Percentiles rank a stretch among this genome's conserved stretches.
These are phyloP conservation scores for Phaeoacremonium minimum DNA, from an alignment of 2,329 filamentous ascomycete species.

Conservation along the genomic window DNA sequence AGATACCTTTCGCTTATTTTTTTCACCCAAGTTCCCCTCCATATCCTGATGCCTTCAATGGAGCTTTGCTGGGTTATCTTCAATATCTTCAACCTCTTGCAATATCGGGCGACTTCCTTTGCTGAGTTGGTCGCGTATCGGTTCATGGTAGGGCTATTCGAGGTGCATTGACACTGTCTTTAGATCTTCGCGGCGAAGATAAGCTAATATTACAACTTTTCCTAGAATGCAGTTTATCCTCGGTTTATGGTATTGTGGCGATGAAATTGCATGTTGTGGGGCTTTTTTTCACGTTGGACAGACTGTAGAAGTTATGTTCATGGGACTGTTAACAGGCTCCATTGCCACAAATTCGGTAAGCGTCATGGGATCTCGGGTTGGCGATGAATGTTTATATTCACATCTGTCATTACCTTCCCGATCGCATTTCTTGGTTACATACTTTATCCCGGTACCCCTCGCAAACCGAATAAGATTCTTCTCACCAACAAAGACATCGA, in stretches of 20 bases:
- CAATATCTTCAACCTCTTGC: slow-evolving; percentile 52
- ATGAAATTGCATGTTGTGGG: slow-evolving; percentile 41
- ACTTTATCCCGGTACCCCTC: slow-evolving; percentile 45
- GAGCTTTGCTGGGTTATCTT: slow-evolving; percentile 54
- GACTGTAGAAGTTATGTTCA: slow-evolving; percentile 46
- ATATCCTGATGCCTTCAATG: slow-evolving; percentile 44
- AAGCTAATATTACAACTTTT: slow-evolving; percentile 30
- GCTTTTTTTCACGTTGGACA: slow-evolving; percentile 48
- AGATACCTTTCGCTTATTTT: no score
- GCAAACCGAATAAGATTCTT: slow-evolving; percentile 42
- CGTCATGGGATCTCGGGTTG: slow-evolving; percentile 41
- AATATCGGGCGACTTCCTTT: slow-evolving; percentile 43
- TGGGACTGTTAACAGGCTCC: slow-evolving; percentile 44
- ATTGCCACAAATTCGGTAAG: slow-evolving; percentile 32
- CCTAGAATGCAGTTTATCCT: slow-evolving; percentile 33
- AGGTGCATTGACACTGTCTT: slow-evolving; percentile 18
- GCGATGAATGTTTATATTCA: slow-evolving; percentile 56
- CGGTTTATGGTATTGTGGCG: slow-evolving; percentile 41
- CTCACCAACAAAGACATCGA: slow-evolving; percentile 41
- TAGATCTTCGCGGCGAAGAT: no score
- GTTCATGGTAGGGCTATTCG: slow-evolving; percentile 51
- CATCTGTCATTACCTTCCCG: slow-evolving; percentile 49
- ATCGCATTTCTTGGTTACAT: slow-evolving; percentile 46
- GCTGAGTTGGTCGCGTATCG: slow-evolving; percentile 47
- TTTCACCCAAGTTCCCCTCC: slow-evolving; percentile 40